Base-by-base conservation (phyloP, 441 rosid genomes). In the Populus tomentosa region DNA sequence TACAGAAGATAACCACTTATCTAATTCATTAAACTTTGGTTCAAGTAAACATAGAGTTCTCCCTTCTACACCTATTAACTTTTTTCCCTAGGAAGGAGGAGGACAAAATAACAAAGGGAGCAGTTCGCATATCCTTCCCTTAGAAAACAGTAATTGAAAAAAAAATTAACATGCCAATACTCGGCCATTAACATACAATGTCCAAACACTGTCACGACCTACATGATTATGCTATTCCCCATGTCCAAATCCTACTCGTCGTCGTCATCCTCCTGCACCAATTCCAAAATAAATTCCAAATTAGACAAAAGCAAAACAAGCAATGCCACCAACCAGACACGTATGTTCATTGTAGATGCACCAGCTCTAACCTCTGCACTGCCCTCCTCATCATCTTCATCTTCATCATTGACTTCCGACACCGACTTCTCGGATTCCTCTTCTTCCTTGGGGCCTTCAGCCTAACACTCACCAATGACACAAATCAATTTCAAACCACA, bases 341-440 rank as follows among this genome's bases (percentile, higher is more conserved):
- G 26, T 26, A 26, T 26, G 26, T 26, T 26, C 26, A 26, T 26
- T 26, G 26, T 26, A 2, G 30, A 28, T 28, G 30, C n/a, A n/a
- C 1, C 0, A 20, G 16, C 38, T 72, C 82, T 20, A 10, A 89
- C 97, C 89, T 92, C 97, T 13, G 80, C 95, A 36, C 92, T 90
- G 42, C 85, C 92, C 14, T 86, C 97, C 7, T 83, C 85, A 1
- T 90, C 93, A 2, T 86, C 93, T 2, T 77, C 85, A 2, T 90
- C 93, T 36, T 88, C 95, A 70, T 92, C 93, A 61, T 91, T 84
- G 63, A 92, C 94, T 83, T 92, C 97, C 0, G 97, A 92, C 50
- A 85, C 75, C 0, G 97, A 92, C 88, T 92, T 92, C 84, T 89
- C 99, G 14, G 99, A 96, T 70, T 93, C 99, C 30, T 82, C 98